Evolutionary conservation across 2,329 filamentous ascomycete genomes (phyloP).

Genomic region (Penicillium rolfsii): DNA sequence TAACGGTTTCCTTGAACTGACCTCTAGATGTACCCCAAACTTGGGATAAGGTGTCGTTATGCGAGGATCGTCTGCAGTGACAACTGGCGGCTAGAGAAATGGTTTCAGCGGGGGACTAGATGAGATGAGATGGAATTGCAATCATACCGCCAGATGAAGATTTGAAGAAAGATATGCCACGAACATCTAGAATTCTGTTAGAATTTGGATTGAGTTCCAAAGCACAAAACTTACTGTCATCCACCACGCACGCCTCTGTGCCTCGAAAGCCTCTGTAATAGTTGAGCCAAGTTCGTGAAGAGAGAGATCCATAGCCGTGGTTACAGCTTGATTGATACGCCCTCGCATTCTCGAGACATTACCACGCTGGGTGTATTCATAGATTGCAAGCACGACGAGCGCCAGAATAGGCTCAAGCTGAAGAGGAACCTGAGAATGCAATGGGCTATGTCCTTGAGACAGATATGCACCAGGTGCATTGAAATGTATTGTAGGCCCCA

Average conservation of each 20-base stretch:
- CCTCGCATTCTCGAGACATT: slow-evolving; percentile 30
- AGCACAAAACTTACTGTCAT: slow-evolving; percentile 25
- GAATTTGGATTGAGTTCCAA: neutral
- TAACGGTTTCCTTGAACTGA: slow-evolving; percentile 4
- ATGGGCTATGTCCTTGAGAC: neutral
- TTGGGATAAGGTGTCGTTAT: slow-evolving; percentile 31
- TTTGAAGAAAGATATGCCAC: slow-evolving; percentile 27
- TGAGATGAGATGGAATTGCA: no score
- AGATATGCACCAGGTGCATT: neutral
- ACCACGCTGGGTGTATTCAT: slow-evolving; percentile 32
- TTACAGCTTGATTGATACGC: slow-evolving; percentile 31
- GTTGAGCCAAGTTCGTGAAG: slow-evolving; percentile 22
- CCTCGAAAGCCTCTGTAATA: slow-evolving; percentile 20
- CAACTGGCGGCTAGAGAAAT: slow-evolving; percentile 24
- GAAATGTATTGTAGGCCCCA: neutral
- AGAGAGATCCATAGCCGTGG: slow-evolving; percentile 32
- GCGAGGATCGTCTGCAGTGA: slow-evolving; percentile 24
- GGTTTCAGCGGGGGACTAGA: neutral
- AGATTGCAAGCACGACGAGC: slow-evolving; percentile 27
- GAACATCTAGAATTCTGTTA: slow-evolving; percentile 22
- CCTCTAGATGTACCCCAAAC: slow-evolving; percentile 25
- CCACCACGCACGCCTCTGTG: slow-evolving; percentile 33
- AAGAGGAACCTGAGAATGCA: slow-evolving; percentile 23
- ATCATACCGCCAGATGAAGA: slow-evolving; percentile 22
- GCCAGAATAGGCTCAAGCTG: slow-evolving; percentile 26